phyloP scores from a whole-genome alignment of 352 stramenopile species.

The Lagenidium giganteum region DNA sequence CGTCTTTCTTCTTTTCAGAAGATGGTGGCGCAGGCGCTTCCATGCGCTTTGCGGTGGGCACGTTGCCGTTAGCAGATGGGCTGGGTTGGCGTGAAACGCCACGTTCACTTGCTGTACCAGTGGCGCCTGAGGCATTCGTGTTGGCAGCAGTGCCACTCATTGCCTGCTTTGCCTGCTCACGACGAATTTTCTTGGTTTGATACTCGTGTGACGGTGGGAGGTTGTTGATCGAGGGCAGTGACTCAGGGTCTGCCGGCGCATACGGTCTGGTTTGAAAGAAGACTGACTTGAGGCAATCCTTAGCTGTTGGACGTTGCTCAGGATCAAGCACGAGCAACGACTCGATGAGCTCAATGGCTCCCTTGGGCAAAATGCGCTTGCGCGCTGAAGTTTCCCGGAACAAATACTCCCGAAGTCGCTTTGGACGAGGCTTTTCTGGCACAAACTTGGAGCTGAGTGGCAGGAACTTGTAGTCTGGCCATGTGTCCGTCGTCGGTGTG shows the following conservation, averaged over 20 bases:
- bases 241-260: conserved; percentile 52
- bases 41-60: no score
- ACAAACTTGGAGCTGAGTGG: conserved; percentile 81
- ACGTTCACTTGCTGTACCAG: no score
- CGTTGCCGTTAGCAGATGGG: no score
- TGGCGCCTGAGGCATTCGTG: neutral
- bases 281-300: conserved; percentile 88
- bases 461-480: conserved; percentile 85
- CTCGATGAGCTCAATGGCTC: conserved; percentile 89
- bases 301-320: conserved; percentile 88
- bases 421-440: conserved; percentile 65
- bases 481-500: conserved; percentile 73
- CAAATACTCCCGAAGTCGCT: conserved; percentile 66
- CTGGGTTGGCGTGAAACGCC: no score
- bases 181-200: conserved; percentile 87
- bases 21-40: no score
- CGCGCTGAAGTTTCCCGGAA: conserved; percentile 61
- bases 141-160: conserved; percentile 28
- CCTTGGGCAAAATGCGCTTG: conserved; percentile 79
- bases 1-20: no score
- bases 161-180: conserved; percentile 73
- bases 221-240: conserved; percentile 63
- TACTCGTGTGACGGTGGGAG: conserved; percentile 82
- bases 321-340: conserved; percentile 95
- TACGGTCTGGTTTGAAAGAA: conserved; percentile 91